Base-by-base conservation (phyloP, 2,329 filamentous ascomycete species). In the Conoideocrella luteorostrata region DNA sequence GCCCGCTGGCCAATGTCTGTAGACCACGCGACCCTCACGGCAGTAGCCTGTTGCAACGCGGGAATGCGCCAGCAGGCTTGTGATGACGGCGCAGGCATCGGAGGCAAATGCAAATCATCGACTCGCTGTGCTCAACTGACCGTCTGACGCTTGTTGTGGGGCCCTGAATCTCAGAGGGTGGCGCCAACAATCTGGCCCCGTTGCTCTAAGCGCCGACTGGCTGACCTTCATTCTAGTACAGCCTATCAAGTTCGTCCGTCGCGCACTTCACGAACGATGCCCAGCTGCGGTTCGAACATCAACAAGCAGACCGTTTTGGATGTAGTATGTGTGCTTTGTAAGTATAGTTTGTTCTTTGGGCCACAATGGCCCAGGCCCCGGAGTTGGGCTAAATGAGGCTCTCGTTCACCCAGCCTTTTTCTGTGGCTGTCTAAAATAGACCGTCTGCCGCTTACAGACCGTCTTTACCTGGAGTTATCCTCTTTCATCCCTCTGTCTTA, bases 61-160 rank as follows among this genome's bases (percentile, higher is more conserved):
- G 60, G 57, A 57, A 43, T 23, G 24, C 24, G 13, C 17, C 22
- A 17, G 13, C 29, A 34, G 36, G 29, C 45, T 43, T 29, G 36
- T 40, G 32, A 43, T 18, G 30, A 37, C 18, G 17, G 33, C 26
- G 30, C 29, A 34, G 30, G 20, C 5, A 32, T 36, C 34, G 36
- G n/a, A 33, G 36, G 35, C 51, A 38, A 44, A 61, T 61, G 61
- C 60, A 62, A 57, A 56, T 62, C 63, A 70, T 70, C 64, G 61
- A 69, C 65, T 71, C 64, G 64, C 62, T 62, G 56, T 56, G 42
- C 53, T 45, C 54, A 55, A 51, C 49, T 51, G 53, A 50, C 56
- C 62, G 56, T 63, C 60, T 61, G 60, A 65, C 63, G 61, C 56
- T 52, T 55, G 53, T 56, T 56, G 60, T 61, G 57, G 59, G 54